Conservation (phyloP, 2,329 filamentous ascomycete genomes). For the Ceratocystiopsis sp. region DNA sequence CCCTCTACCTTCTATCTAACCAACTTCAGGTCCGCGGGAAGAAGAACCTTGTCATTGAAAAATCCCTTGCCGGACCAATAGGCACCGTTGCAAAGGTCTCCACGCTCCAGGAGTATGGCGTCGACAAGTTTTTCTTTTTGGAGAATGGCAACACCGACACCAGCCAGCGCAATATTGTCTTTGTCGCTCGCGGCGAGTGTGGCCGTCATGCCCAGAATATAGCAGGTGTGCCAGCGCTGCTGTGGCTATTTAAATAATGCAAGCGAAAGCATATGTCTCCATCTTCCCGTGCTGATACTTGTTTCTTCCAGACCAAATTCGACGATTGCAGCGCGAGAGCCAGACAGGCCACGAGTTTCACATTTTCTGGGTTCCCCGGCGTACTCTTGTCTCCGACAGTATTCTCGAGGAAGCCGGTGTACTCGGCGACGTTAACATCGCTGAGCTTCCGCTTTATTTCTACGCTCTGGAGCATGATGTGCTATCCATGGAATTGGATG, state of each 20-base stretch:
- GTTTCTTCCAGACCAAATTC: slow-evolving; percentile 58
- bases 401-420: slow-evolving; percentile 87
- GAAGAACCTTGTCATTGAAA: slow-evolving; percentile 94
- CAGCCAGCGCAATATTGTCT: slow-evolving; percentile 87
- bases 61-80: slow-evolving; percentile 73
- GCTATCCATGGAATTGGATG: slow-evolving; percentile 75
- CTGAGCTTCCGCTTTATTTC: slow-evolving; percentile 77
- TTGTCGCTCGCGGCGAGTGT: slow-evolving; percentile 81
- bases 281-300: not conserved
- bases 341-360: slow-evolving; percentile 90
- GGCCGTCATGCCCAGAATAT: slow-evolving; percentile 68
- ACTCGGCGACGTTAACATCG: slow-evolving; percentile 77
- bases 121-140: slow-evolving; percentile 92
- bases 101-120: slow-evolving; percentile 87
- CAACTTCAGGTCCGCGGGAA: slow-evolving; percentile 72
- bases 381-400: slow-evolving; percentile 80
- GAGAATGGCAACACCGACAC: slow-evolving; percentile 93
- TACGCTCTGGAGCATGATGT: slow-evolving; percentile 84
- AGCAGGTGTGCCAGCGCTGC: slow-evolving; percentile 45
- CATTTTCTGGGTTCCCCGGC: slow-evolving; percentile 87
- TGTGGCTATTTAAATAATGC: not conserved
- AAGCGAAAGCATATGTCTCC: not conserved
- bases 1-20: slow-evolving; percentile 3
- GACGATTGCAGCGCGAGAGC: slow-evolving; percentile 71
- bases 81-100: slow-evolving; percentile 90